phyloP scores from a whole-genome alignment of 352 stramenopile genomes.

The Halophytophthora polymorphica region DNA sequence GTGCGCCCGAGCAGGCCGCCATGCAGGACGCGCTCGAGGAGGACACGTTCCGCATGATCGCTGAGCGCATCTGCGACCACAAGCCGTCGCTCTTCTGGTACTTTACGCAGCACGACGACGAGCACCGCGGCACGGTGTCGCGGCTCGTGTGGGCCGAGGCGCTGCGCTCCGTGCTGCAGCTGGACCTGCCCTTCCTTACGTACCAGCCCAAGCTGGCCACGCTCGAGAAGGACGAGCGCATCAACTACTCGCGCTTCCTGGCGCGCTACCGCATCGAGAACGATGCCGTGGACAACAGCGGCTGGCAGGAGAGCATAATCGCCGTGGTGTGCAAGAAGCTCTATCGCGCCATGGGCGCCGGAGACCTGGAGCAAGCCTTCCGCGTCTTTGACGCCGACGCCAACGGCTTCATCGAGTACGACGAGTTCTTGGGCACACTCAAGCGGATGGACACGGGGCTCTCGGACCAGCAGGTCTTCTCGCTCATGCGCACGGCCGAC shows the following conservation, averaged over 20 bases:
- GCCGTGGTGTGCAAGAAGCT: conserved; percentile 90
- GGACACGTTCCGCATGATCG: conserved; percentile 92
- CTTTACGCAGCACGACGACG: conserved; percentile 91
- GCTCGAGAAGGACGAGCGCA: conserved; percentile 73
- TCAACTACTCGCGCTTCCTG: conserved; percentile 94
- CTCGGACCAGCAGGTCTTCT: conserved; percentile 90
- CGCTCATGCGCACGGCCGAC: conserved; percentile 91
- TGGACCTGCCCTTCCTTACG: conserved; percentile 89
- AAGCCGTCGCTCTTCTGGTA: conserved; percentile 93
- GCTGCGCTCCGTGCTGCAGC: conserved; percentile 87
- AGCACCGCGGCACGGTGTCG: conserved; percentile 81
- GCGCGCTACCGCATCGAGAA: conserved; percentile 92
- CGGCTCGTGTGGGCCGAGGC: conserved; percentile 89
- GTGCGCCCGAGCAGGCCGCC: conserved; percentile 56
- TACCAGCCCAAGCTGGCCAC: conserved; percentile 89
- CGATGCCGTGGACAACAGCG: conserved; percentile 73
- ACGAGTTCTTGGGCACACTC: conserved; percentile 90
- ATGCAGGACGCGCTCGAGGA: conserved; percentile 84
- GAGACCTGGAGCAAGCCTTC: conserved; percentile 87
- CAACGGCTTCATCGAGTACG: conserved; percentile 91
- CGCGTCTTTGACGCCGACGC: conserved; percentile 89
- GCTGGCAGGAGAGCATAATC: conserved; percentile 91
- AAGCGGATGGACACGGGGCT: conserved; percentile 92
- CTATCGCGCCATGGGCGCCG: conserved; percentile 89
- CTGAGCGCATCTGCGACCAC: conserved; percentile 91